Percentiles rank a stretch among this genome's conserved stretches.
phyloP scores from a whole-genome alignment of 306 rosid species.

The Arachis stenosperma region DNA sequence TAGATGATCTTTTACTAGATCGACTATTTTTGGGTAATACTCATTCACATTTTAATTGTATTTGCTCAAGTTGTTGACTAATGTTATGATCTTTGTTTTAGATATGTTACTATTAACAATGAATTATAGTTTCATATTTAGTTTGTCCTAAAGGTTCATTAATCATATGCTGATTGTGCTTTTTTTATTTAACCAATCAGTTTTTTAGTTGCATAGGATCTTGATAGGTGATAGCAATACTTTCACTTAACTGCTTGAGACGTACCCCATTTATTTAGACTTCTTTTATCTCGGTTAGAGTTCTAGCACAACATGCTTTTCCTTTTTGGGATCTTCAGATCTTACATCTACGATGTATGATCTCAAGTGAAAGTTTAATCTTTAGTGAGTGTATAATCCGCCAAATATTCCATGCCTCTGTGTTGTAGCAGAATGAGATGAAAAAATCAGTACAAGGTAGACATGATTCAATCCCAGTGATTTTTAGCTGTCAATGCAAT shows the following conservation, averaged over 20 bases:
- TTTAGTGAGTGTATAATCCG: not conserved
- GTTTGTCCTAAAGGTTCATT: conserved; percentile 25
- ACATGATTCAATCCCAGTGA: not conserved
- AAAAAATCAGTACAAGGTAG: not conserved
- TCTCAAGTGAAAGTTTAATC: not conserved
- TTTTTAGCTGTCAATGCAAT: conserved; percentile 10
- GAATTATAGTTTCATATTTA: conserved; percentile 30
- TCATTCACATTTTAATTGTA: conserved; percentile 47
- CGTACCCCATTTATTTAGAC: conserved; percentile 22
- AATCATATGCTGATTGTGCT: conserved; percentile 19
- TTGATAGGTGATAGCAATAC: conserved; percentile 18
- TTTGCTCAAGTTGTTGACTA: conserved; percentile 35
- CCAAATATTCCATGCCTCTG: conserved; percentile 4
- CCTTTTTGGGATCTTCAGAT: not conserved
- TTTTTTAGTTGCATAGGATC: conserved; percentile 14
- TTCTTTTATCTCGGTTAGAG: conserved; percentile 1
- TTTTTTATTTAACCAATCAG: conserved; percentile 4
- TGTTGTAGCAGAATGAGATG: not conserved
- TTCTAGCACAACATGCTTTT: conserved; percentile 28
- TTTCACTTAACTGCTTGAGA: conserved; percentile 33
- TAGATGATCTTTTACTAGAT: conserved; percentile 62
- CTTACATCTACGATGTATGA: not conserved
- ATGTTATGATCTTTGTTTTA: conserved; percentile 26
- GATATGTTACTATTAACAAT: conserved; percentile 20
- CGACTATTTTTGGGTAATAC: conserved; percentile 51